phyloP scores from a whole-genome alignment of 129 eudicot genomes.

The Scalesia atractyloides region DNA sequence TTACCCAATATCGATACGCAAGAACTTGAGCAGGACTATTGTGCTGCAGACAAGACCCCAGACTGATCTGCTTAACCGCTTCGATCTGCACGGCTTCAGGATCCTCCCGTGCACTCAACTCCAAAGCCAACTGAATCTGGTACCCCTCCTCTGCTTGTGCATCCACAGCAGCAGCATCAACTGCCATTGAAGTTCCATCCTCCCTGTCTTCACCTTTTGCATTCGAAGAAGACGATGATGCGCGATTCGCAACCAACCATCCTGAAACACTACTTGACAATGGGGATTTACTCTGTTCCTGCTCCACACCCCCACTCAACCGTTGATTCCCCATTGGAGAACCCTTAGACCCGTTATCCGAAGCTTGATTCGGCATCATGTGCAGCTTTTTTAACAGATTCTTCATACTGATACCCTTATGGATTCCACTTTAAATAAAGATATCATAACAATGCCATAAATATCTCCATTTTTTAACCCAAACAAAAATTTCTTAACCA shows the following conservation, averaged over 20 bases:
- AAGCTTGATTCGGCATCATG: conserved; percentile 55
- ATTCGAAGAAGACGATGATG: conserved; percentile 46
- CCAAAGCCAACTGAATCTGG: conserved; percentile 84
- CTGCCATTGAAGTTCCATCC: conserved; percentile 58
- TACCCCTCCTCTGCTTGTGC: conserved; percentile 69
- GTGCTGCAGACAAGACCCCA: conserved; percentile 64
- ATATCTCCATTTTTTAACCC: conserved; percentile 62
- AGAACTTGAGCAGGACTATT: conserved; percentile 50
- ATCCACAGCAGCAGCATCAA: conserved; percentile 21
- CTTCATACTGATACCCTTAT: conserved; percentile 50
- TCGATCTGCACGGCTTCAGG: conserved; percentile 98
- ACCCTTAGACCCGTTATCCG: conserved; percentile 44
- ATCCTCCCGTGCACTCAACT: conserved; percentile 93
- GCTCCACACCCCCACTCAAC: conserved; percentile 34
- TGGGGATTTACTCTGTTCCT: conserved; percentile 55
- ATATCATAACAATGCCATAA: conserved; percentile 39
- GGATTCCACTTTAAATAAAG: conserved; percentile 9
- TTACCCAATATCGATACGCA: conserved; percentile 86
- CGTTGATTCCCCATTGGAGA: conserved; percentile 51
- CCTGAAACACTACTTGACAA: conserved; percentile 64
- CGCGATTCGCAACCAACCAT: conserved; percentile 56
- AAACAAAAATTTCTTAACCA: conserved; percentile 42
- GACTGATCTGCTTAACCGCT: conserved; percentile 97
- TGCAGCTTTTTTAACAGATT: conserved; percentile 80
- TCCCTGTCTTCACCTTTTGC: conserved; percentile 35